phyloP scores from a whole-genome alignment of 768 basidiomycete species.

The Boletus subparvulus region DNA sequence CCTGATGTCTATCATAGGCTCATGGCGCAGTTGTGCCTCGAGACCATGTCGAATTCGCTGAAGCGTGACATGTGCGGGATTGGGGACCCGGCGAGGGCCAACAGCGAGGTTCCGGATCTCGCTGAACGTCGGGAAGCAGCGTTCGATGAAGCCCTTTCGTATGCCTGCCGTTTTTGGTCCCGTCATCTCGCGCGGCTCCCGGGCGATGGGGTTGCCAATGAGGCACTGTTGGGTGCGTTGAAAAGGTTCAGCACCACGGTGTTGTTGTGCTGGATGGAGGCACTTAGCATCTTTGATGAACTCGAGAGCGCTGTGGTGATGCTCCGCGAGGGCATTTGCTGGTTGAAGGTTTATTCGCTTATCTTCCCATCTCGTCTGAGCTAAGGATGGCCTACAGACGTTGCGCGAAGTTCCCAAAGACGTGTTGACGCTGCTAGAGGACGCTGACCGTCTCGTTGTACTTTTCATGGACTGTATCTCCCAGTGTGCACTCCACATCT shows the following conservation, averaged over 20 bases:
- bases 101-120: slow-evolving; percentile 19
- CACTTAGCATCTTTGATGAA: slow-evolving; percentile 18
- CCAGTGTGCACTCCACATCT: slow-evolving; percentile 21
- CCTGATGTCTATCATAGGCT: slow-evolving; percentile 16
- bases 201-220: slow-evolving; percentile 2
- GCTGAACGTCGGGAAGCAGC: slow-evolving; percentile 10
- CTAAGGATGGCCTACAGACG: slow-evolving; percentile 4
- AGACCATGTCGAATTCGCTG: slow-evolving; percentile 17
- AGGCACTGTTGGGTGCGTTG: slow-evolving; percentile 9
- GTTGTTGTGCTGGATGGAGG: slow-evolving; percentile 20
- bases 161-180: slow-evolving; percentile 23
- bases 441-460: slow-evolving; percentile 21
- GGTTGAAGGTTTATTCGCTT: slow-evolving; percentile 13
- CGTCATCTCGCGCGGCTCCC: slow-evolving; percentile 17
- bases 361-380: not conserved
- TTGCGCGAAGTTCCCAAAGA: slow-evolving; percentile 8
- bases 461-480: slow-evolving; percentile 21
- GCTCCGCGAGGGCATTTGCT: slow-evolving; percentile 13
- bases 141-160: slow-evolving; percentile 16
- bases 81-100: slow-evolving; percentile 15
- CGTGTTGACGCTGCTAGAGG: slow-evolving; percentile 7
- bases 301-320: slow-evolving; percentile 15
- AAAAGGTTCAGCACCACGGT: slow-evolving; percentile 12
- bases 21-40: slow-evolving; percentile 20
- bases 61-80: slow-evolving; percentile 24